Percentiles rank a stretch among this genome's conserved stretches.
Evolutionary conservation across 2,329 filamentous ascomycete species (phyloP).

Genomic region (Ascochyta viciae-villosae): DNA sequence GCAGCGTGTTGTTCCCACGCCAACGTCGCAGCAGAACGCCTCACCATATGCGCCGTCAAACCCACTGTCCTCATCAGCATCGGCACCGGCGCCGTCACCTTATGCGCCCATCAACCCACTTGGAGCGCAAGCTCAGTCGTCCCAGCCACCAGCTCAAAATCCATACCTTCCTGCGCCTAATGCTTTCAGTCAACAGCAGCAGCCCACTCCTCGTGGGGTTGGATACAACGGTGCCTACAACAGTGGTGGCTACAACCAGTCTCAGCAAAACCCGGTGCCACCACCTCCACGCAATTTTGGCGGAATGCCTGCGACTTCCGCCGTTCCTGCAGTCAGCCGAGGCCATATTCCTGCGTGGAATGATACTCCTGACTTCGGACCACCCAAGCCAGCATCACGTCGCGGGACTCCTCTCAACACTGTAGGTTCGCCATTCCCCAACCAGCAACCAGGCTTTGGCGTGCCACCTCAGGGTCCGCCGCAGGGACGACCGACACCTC

Average conservation of each 20-base stretch:
- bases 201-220: conserved; percentile 31
- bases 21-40: conserved; percentile 39
- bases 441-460: conserved; percentile 59
- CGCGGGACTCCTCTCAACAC: conserved; percentile 76
- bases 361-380: conserved; percentile 81
- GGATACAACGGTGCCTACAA: background rate
- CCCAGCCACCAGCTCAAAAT: conserved; percentile 44
- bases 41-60: conserved; percentile 44
- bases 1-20: conserved; percentile 49
- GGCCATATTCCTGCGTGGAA: conserved; percentile 88
- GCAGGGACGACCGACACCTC: conserved; percentile 69
- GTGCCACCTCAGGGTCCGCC: conserved; percentile 60
- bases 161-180: conserved; percentile 47
- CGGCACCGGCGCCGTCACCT: conserved; percentile 31
- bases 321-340: conserved; percentile 70
- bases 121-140: conserved; percentile 32
- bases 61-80: conserved; percentile 28
- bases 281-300: conserved; percentile 72
- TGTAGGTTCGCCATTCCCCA: conserved; percentile 78
- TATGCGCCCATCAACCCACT: conserved; percentile 40
- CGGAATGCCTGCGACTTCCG: conserved; percentile 65
- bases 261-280: conserved; percentile 55
- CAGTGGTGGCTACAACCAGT: conserved; percentile 50
- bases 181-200: conserved; percentile 44
- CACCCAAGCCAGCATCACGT: conserved; percentile 72